Base-by-base conservation (phyloP, 495 filamentous ascomycete genomes). In the Aspergillus nidulans region DNA sequence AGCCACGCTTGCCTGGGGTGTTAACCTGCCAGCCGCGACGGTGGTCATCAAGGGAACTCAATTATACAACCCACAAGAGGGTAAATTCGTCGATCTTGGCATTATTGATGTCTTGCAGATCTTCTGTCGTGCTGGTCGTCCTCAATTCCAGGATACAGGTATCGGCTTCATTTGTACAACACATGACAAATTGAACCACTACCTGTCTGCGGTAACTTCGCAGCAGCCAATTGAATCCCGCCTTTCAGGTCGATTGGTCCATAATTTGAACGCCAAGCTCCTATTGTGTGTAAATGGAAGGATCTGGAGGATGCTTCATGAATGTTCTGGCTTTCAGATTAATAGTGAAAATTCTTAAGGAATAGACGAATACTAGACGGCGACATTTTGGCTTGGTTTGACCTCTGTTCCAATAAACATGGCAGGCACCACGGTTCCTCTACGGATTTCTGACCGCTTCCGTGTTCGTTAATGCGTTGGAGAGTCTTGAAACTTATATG, bases 21-120 rank as follows among this genome's bases (percentile, higher is more conserved):
- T 99, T 60, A 99, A 99, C 74, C 82, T 99, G 68, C 94, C 94
- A 1, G 94, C 94, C 8, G 92, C 95, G 12, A 95, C 94, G 3
- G 94, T 99, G 21, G 81, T 99, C 49, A 99, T 99, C 76, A 97
- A 97, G 69, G 94, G 94, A 16, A 97, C 94, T 6, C 91, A 97
- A 67, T 75, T 99, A 2, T 99, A 99, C 72, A 97, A 92, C 66
- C 85, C 94, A 0, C 87, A 94, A 69, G 92, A 94, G 55, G 94
- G 94, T 69, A 95, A 92, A 74, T 97, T 97, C 64, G 87, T 96
- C 21, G 95, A 97, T 65, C 78, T 99, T 15, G 92, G 94, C 9
- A 99, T 99, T 59, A 81, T 99, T 3, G 94, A 99, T 67, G 94
- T 99, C 12, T 75, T 99, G 57, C 94, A 99, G 70, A 99, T 99